Conservation (phyloP, 2,329 filamentous ascomycete species). For the Botrytis deweyae region DNA sequence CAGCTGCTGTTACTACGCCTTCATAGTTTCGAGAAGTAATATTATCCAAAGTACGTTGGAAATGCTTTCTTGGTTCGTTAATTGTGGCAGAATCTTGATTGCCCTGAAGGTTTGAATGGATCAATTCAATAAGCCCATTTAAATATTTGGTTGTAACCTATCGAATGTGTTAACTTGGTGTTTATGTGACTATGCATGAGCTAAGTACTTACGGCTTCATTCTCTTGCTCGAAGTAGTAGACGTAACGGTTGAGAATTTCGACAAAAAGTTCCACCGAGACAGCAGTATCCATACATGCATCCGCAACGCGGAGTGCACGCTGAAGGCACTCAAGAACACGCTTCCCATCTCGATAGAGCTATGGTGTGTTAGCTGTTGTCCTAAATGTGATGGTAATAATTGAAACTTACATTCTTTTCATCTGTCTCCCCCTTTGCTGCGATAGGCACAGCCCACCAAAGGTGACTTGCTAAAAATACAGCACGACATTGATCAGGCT, state of each 20-base stretch:
- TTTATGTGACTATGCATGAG: slow-evolving; percentile 18
- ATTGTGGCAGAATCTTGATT: slow-evolving; percentile 79
- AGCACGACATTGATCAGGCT: slow-evolving; percentile 95
- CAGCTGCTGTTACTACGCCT: slow-evolving; percentile 62
- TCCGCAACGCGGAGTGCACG: slow-evolving; percentile 93
- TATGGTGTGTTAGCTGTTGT: slow-evolving; percentile 43
- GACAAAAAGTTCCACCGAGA: slow-evolving; percentile 96
- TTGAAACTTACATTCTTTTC: slow-evolving; percentile 69
- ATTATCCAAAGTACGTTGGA: slow-evolving; percentile 91
- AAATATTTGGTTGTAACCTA: slow-evolving; percentile 93
- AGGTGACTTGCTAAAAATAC: slow-evolving; percentile 96
- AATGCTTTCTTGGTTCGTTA: slow-evolving; percentile 89
- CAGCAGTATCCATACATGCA: slow-evolving; percentile 97
- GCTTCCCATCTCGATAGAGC: slow-evolving; percentile 96
- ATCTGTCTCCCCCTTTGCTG: slow-evolving; percentile 76
- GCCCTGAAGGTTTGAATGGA: slow-evolving; percentile 90
- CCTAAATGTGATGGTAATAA: background rate
- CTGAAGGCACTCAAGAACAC: slow-evolving; percentile 93
- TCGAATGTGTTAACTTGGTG: background rate
- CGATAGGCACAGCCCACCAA: slow-evolving; percentile 93
- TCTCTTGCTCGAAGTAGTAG: slow-evolving; percentile 99
- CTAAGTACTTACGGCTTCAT: slow-evolving; percentile 72
- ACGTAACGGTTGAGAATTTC: slow-evolving; percentile 98
- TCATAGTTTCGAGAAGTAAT: slow-evolving; percentile 91
- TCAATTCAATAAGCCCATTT: slow-evolving; percentile 96